Conservation (phyloP, 768 basidiomycete genomes). For the Lentinula boryana region DNA sequence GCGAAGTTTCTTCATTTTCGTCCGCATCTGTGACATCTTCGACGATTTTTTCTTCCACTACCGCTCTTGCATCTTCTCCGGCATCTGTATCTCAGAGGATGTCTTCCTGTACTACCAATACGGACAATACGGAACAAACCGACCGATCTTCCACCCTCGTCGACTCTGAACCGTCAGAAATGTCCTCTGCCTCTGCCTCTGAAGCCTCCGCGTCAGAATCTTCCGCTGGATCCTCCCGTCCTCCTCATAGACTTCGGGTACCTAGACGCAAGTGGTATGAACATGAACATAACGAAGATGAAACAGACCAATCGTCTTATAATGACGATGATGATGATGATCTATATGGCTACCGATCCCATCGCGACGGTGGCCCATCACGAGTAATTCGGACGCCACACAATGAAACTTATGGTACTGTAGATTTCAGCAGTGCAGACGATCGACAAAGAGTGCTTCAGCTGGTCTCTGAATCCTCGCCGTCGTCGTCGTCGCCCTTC, state of each 20-base stretch:
- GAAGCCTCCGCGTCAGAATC: neutral
- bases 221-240: neutral
- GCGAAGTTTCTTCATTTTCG: neutral
- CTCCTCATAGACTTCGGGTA: neutral
- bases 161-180: neutral
- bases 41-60: neutral
- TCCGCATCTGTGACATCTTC: neutral
- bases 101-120: neutral
- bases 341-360: neutral
- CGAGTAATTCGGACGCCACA: slow-evolving; percentile 49
- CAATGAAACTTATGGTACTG: slow-evolving; percentile 53
- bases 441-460: slow-evolving; percentile 24
- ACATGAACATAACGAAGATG: slow-evolving; percentile 13
- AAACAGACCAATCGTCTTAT: neutral
- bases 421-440: slow-evolving; percentile 45
- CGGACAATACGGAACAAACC: neutral
- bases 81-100: neutral
- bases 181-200: neutral
- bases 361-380: slow-evolving; percentile 21
- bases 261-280: slow-evolving; percentile 11
- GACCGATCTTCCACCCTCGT: neutral
- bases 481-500: neutral
- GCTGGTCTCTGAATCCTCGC: neutral
- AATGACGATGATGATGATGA: slow-evolving; percentile 5
- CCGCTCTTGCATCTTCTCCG: neutral